Conservation (phyloP, 2,329 filamentous ascomycete genomes). For the Septoria linicola region DNA sequence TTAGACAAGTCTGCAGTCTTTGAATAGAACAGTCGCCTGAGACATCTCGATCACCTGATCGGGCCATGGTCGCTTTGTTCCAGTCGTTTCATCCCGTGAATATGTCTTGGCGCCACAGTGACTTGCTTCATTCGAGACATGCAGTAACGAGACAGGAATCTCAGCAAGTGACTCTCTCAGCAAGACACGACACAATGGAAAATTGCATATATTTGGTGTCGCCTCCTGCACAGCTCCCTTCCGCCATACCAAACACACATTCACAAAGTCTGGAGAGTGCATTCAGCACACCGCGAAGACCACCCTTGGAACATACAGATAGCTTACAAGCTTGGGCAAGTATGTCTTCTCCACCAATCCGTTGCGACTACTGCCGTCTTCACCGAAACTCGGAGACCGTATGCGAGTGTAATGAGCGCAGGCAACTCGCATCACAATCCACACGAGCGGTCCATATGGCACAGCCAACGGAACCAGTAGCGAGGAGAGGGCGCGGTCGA, state of each 20-base stretch:
- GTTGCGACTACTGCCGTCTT: constrained; percentile 9
- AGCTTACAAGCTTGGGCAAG: not conserved
- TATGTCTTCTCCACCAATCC: constrained; percentile 4
- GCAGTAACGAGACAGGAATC: constrained; percentile 5
- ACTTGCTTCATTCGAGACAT: constrained; percentile 12
- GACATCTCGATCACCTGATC: constrained; percentile 14
- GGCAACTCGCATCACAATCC: not conserved
- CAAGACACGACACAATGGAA: not conserved
- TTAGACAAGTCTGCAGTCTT: not conserved
- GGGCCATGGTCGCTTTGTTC: not conserved
- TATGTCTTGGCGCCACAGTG: constrained; percentile 8
- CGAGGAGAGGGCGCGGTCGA: not conserved
- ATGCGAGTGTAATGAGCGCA: constrained; percentile 3
- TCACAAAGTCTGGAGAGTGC: not conserved
- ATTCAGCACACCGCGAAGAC: not conserved
- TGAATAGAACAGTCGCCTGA: not conserved
- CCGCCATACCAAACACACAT: not conserved
- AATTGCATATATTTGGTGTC: constrained; percentile 1
- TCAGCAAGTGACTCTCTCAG: constrained; percentile 3
- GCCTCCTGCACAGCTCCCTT: not conserved
- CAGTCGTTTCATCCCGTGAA: constrained; percentile 7
- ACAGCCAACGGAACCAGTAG: not conserved
- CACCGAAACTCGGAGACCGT: not conserved
- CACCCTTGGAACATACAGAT: not conserved
- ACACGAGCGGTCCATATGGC: not conserved